These are phyloP conservation scores for Calcarisporium arbuscula DNA, from an alignment of 2,329 filamentous ascomycete genomes.

Conservation along the genomic window DNA sequence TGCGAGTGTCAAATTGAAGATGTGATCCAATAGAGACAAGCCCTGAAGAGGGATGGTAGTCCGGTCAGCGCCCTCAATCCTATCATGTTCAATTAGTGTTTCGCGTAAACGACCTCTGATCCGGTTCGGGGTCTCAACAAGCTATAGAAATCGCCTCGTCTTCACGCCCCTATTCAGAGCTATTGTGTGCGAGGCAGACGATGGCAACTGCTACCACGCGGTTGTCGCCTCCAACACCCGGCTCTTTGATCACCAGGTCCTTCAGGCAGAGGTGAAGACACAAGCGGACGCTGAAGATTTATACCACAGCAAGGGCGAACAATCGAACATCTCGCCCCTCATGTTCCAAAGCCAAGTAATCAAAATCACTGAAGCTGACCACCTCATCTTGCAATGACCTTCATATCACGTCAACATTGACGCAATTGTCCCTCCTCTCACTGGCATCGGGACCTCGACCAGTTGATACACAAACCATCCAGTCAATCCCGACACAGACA, in stretches of 20 bases:
- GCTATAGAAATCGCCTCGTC: too few relatives aligned
- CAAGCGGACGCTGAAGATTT: constrained; percentile 15
- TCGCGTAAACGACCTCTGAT: constrained; percentile 15
- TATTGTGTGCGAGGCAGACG: constrained; percentile 15
- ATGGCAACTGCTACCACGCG: constrained; percentile 19
- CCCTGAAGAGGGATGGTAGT: constrained; percentile 21
- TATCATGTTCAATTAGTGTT: constrained; percentile 28
- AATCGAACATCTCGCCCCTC: constrained; percentile 16
- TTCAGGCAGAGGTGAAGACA: constrained; percentile 12
- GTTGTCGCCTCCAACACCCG: constrained; percentile 14
- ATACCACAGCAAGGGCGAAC: constrained; percentile 14
- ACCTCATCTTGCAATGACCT: constrained; percentile 19
- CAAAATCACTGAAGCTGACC: constrained; percentile 9
- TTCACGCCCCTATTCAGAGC: constrained; percentile 23
- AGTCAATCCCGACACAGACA: constrained; percentile 15
- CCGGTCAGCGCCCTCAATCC: constrained; percentile 26
- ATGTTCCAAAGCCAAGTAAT: constrained; percentile 25
- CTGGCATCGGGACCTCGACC: constrained; percentile 26
- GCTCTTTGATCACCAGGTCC: constrained; percentile 21
- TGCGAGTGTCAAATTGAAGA: constrained; percentile 19
- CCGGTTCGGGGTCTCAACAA: too few relatives aligned
- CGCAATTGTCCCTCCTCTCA: constrained; percentile 24
- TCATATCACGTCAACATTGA: constrained; percentile 31
- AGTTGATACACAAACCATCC: constrained; percentile 17
- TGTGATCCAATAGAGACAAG: constrained; percentile 21